Conservation (phyloP, 1,139 yeast species). For the Yamadazyma conglobata region DNA sequence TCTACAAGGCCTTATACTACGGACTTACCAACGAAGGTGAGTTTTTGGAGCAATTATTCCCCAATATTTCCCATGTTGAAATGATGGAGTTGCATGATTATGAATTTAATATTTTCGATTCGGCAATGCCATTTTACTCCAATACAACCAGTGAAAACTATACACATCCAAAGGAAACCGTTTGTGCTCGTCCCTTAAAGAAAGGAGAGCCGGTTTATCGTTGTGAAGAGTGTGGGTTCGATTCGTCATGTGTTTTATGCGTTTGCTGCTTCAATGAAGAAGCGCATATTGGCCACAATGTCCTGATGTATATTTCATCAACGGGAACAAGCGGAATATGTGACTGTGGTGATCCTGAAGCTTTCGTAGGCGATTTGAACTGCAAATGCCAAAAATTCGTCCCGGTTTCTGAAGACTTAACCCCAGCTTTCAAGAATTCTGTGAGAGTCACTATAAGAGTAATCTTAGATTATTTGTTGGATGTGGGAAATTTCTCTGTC, state of each 20-base stretch:
- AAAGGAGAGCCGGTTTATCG: conserved; percentile 63
- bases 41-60: conserved; percentile 24
- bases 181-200: conserved; percentile 61
- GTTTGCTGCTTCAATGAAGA: conserved; percentile 62
- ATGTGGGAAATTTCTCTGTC: conserved; percentile 38
- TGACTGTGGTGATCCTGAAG: conserved; percentile 90
- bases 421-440: conserved; percentile 15
- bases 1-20: conserved; percentile 29
- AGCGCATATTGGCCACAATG: conserved; percentile 65
- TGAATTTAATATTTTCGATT: neutral
- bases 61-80: conserved; percentile 20
- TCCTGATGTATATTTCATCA: conserved; percentile 47
- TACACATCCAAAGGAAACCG: conserved; percentile 33
- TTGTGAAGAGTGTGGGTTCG: conserved; percentile 65
- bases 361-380: conserved; percentile 57
- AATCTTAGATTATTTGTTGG: conserved; percentile 48
- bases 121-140: conserved; percentile 3
- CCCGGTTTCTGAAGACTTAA: conserved; percentile 9
- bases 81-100: conserved; percentile 14
- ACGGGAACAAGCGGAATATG: conserved; percentile 63
- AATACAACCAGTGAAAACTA: conserved; percentile 10
- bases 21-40: conserved; percentile 32
- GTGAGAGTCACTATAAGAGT: conserved; percentile 31
- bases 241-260: conserved; percentile 73
- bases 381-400: conserved; percentile 41